Evolutionary conservation across 441 rosid species (phyloP).

Genomic region (Dalechampia spathulata): DNA sequence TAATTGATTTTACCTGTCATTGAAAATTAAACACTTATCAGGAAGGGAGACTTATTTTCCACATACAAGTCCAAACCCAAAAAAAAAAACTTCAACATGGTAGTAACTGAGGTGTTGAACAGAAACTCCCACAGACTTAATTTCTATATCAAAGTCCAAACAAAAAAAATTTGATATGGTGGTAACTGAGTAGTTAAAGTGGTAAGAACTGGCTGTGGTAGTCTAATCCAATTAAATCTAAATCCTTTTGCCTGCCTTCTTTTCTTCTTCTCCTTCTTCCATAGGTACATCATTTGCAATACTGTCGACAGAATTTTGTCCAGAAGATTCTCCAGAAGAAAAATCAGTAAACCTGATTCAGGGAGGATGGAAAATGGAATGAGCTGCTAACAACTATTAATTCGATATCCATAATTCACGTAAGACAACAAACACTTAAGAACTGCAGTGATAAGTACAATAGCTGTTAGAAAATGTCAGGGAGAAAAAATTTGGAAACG

Average conservation of each 20-base stretch:
- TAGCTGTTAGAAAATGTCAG: constrained; percentile 12
- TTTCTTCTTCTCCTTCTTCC: constrained; percentile 33
- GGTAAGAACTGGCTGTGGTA: neutral
- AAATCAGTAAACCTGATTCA: constrained; percentile 55
- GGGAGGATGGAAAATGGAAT: constrained; percentile 1
- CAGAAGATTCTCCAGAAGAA: constrained; percentile 58
- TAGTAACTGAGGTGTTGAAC: constrained; percentile 1
- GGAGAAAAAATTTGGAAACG: neutral
- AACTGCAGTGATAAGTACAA: too few relatives aligned
- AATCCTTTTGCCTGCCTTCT: constrained; percentile 28
- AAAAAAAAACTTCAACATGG: constrained; percentile 4
- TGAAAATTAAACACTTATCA: constrained; percentile 11
- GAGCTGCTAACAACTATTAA: constrained; percentile 2
- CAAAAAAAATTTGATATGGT: too few relatives aligned
- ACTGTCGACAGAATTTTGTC: constrained; percentile 38
- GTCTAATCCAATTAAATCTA: constrained; percentile 14
- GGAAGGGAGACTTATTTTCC: neutral
- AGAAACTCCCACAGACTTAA: too few relatives aligned
- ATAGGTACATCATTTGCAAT: constrained; percentile 23
- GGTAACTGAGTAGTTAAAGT: neutral
- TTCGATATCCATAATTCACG: constrained; percentile 7
- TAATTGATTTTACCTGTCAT: constrained; percentile 21
- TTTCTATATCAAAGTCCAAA: too few relatives aligned
- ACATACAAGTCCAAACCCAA: constrained; percentile 1
- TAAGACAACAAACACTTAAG: too few relatives aligned